Evolutionary conservation across 1,284 basidiomycete genomes (phyloP), one percentile per base, ranked within the genome.

Genomic region (Agaricales sp.): DNA sequence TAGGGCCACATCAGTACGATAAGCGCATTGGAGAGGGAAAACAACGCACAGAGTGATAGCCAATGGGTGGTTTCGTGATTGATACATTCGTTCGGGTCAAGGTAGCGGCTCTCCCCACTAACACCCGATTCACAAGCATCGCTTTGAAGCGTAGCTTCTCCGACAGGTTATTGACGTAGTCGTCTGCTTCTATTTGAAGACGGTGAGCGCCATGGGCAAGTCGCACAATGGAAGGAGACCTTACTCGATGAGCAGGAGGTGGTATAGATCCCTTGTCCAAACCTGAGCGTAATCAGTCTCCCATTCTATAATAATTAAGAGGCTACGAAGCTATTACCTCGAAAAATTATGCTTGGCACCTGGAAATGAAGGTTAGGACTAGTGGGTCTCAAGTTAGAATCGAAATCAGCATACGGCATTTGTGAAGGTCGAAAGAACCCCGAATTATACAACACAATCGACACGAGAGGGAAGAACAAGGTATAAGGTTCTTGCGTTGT

Each of bases 241-340:
- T 41, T 58, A 80, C 79, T 81, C 3, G 79, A 80, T 11, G 79
- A 79, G 57, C 77, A 78, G 1, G 72, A 54, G 16, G 75, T 78
- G 0, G 74, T 77, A 56, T 82, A 82, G 41, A 82, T 78, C 2
- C 80, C 80, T 13, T 64, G 67, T 21, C 79, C 80, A 57, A 82
- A 82, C 53, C 79, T 78, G 52, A 13, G 39, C n/a, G 4, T 43
- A 35, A 39, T 50, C 21, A 51, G 26, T 8, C 26, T 43, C 4
- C n/a, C n/a, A n/a, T n/a, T n/a, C n/a, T n/a, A n/a, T n/a, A n/a
- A n/a, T n/a, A n/a, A 45, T 49, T 23, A 46, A 51, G 35, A 19
- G 20, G 26, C 43, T 14, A 11, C 43, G 26, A 8, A 21, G 19
- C 16, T 51, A 55, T 45, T 53, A 70, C 70, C 74, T 65, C 52